Conservation (phyloP, 164 flowering plant species). For the Macadamia integrifolia region DNA sequence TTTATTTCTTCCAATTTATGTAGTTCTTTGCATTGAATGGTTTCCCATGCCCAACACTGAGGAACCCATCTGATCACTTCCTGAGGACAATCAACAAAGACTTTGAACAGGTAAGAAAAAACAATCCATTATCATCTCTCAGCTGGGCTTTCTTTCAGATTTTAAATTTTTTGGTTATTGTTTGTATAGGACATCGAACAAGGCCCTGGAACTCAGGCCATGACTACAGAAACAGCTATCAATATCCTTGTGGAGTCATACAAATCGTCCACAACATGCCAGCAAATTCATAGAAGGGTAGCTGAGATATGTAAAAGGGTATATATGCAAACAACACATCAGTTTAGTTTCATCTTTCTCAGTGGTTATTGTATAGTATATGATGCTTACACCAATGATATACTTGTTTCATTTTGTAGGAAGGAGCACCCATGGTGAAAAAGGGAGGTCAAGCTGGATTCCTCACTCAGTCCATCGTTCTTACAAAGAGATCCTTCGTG, state of each 20-base stretch:
- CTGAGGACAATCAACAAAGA: constrained; percentile 70
- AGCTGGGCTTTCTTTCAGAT: too few relatives aligned
- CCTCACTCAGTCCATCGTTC: constrained; percentile 29
- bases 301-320: constrained; percentile 28
- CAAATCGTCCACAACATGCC: constrained; percentile 30
- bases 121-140: background rate
- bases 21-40: constrained; percentile 65
- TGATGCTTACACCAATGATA: too few relatives aligned
- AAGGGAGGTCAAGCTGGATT: constrained; percentile 35
- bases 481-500: constrained; percentile 44
- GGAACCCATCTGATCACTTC: constrained; percentile 79
- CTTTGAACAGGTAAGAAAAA: constrained; percentile 49
- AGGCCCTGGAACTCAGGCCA: constrained; percentile 21
- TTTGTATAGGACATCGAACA: constrained; percentile 30
- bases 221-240: constrained; percentile 37
- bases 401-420: constrained; percentile 13
- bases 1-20: background rate
- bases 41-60: constrained; percentile 61
- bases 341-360: too few relatives aligned
- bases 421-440: constrained; percentile 11
- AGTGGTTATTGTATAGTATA: too few relatives aligned
- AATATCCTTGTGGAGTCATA: constrained; percentile 39
- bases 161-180: background rate
- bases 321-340: too few relatives aligned
- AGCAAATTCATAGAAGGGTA: constrained; percentile 22